Evolutionary conservation across 2,329 filamentous ascomycete genomes (phyloP).

Genomic region (Trichoderma polysporum): DNA sequence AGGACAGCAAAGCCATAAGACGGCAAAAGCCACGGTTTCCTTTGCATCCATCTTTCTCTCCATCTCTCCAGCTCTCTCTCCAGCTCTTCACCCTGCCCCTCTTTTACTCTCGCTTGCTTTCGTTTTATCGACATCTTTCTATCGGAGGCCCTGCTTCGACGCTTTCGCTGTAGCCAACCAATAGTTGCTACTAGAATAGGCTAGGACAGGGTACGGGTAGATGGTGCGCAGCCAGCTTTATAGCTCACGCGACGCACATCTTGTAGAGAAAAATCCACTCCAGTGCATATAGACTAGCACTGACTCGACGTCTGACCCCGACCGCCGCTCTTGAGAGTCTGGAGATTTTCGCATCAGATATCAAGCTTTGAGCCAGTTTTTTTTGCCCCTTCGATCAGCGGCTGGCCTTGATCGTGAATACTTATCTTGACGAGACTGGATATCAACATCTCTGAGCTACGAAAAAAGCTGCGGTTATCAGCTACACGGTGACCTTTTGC

Average conservation of each 20-base stretch:
- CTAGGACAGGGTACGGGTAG: neutral
- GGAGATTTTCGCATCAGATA: slow-evolving; percentile 16
- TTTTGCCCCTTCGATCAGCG: neutral
- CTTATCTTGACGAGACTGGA: neutral
- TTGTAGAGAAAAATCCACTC: slow-evolving; percentile 12
- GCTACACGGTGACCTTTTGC: neutral
- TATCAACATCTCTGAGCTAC: neutral
- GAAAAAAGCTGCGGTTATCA: neutral
- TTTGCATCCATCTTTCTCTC: neutral
- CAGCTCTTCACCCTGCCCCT: neutral
- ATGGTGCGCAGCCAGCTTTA: neutral
- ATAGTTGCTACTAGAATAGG: neutral
- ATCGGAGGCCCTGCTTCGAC: neutral
- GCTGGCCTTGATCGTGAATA: neutral
- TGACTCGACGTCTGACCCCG: slow-evolving; percentile 13
- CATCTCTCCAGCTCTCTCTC: neutral
- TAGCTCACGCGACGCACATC: slow-evolving; percentile 16
- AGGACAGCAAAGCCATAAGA: slow-evolving; percentile 10
- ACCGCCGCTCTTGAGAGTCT: slow-evolving; percentile 19
- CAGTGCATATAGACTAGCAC: slow-evolving; percentile 19
- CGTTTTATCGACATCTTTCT: neutral
- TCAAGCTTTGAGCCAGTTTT: neutral
- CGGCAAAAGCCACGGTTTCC: slow-evolving; percentile 8
- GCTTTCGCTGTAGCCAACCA: slow-evolving; percentile 2
- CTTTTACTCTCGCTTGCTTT: neutral